phyloP scores from a whole-genome alignment of 1,139 yeast genomes.

The Pichia sp. region DNA sequence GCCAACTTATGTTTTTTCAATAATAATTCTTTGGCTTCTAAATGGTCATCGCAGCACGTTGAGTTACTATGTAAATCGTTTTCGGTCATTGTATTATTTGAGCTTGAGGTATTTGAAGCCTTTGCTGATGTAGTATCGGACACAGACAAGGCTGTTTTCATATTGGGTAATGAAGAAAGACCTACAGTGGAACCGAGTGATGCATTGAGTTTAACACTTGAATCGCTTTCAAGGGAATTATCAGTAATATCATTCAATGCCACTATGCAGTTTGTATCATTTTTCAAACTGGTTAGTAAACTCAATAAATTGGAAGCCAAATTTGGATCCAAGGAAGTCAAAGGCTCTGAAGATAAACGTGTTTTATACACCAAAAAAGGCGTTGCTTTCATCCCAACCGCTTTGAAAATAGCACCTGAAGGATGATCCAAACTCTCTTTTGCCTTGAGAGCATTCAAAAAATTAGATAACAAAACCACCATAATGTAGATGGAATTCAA shows the following conservation, averaged over 20 bases:
- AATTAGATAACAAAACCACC: constrained; percentile 3
- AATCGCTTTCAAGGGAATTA: not conserved
- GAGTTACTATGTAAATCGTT: not conserved
- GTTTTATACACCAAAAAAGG: constrained; percentile 5
- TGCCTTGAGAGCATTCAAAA: constrained; percentile 6
- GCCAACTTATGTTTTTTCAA: not conserved
- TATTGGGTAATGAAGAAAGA: not conserved
- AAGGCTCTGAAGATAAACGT: constrained; percentile 3
- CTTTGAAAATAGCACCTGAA: constrained; percentile 1
- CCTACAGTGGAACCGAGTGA: not conserved
- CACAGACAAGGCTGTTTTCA: not conserved
- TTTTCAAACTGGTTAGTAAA: constrained; percentile 5
- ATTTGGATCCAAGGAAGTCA: constrained; percentile 1
- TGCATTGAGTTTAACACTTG: not conserved
- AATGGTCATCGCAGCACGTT: constrained; percentile 1
- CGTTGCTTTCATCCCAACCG: constrained; percentile 8
- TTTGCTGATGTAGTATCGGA: not conserved
- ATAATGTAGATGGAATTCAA: constrained; percentile 10
- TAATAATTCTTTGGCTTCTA: constrained; percentile 4
- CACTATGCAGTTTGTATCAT: constrained; percentile 5
- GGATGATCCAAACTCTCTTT: constrained; percentile 4
- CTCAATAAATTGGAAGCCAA: constrained; percentile 3
- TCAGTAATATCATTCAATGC: constrained; percentile 6
- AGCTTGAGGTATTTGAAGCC: not conserved
- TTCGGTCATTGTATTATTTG: not conserved